phyloP scores from a whole-genome alignment of 2,329 filamentous ascomycete genomes.

The Aspergillus sp. region DNA sequence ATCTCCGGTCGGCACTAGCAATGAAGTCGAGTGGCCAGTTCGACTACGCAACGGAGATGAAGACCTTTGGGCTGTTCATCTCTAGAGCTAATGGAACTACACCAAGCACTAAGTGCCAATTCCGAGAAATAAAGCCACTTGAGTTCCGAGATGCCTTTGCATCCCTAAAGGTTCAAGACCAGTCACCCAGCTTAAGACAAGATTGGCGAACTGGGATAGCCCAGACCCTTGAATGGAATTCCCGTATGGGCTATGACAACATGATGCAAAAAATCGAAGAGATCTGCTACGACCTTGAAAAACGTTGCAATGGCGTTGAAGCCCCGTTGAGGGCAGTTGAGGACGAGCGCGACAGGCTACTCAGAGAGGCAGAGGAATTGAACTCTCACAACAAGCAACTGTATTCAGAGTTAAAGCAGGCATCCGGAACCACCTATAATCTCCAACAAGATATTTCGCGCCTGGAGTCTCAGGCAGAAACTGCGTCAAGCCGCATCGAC shows the following conservation, averaged over 20 bases:
- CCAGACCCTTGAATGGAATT: conserved; percentile 44
- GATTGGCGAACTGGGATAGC: conserved; percentile 53
- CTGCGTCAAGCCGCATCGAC: conserved; percentile 38
- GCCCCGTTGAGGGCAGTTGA: conserved; percentile 49
- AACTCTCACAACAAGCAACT: conserved; percentile 36
- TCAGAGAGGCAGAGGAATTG: conserved; percentile 37
- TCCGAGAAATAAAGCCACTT: conserved; percentile 12
- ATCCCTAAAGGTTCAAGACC: conserved; percentile 11
- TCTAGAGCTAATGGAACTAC: conserved; percentile 12
- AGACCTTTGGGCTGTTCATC: conserved; percentile 23
- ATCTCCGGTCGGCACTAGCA: conserved; percentile 18
- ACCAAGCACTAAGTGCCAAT: conserved; percentile 14
- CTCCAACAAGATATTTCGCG: conserved; percentile 42
- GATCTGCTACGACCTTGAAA: conserved; percentile 57
- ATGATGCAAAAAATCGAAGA: conserved; percentile 52
- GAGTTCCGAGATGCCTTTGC: conserved; percentile 12
- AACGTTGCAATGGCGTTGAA: conserved; percentile 56
- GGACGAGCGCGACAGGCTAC: conserved; percentile 33
- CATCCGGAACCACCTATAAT: conserved; percentile 34
- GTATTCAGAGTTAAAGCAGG: conserved; percentile 37
- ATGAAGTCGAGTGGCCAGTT: conserved; percentile 5
- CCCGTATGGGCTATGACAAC: conserved; percentile 45
- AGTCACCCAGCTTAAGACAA: conserved; percentile 28
- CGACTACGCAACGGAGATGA: conserved; percentile 4
- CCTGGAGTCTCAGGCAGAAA: conserved; percentile 38